Conservation (phyloP, 441 rosid species). For the Pelargonium citronellum region DNA sequence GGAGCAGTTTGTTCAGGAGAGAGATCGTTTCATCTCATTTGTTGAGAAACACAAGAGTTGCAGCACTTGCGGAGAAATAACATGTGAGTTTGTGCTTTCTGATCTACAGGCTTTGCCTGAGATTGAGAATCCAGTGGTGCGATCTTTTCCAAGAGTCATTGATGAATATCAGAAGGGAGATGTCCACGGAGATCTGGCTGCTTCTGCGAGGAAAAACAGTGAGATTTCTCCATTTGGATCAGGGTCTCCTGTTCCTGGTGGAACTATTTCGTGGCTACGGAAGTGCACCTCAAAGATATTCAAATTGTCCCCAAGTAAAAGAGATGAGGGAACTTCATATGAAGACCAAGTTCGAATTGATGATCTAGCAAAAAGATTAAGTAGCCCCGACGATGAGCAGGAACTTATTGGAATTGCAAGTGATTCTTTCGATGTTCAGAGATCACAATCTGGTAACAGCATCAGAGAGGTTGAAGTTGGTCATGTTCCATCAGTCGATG, state of each 20-base stretch:
- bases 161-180: conserved; percentile 29
- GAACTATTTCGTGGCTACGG: conserved; percentile 66
- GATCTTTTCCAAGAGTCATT: conserved; percentile 35
- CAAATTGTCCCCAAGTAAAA: conserved; percentile 64
- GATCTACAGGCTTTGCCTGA: conserved; percentile 48
- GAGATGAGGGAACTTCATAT: conserved; percentile 24
- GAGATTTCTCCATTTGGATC: conserved; percentile 39
- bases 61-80: conserved; percentile 58
- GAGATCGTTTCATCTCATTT: conserved; percentile 65
- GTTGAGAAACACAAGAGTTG: conserved; percentile 70
- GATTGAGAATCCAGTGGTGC: conserved; percentile 46
- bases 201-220: conserved; percentile 24
- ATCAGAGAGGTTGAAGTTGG: conserved; percentile 38
- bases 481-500: conserved; percentile 35
- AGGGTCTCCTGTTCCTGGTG: conserved; percentile 52
- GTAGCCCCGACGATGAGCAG: conserved; percentile 29
- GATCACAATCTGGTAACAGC: conserved; percentile 39
- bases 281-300: conserved; percentile 82
- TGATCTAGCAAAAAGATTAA: conserved; percentile 35
- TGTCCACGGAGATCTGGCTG: conserved; percentile 22
- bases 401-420: conserved; percentile 42
- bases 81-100: conserved; percentile 63
- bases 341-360: conserved; percentile 29
- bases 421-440: conserved; percentile 39
- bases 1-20: conserved; percentile 73